These are phyloP conservation scores for Dalbergia cultrata DNA, from an alignment of 306 rosid genomes.

Conservation along the genomic window DNA sequence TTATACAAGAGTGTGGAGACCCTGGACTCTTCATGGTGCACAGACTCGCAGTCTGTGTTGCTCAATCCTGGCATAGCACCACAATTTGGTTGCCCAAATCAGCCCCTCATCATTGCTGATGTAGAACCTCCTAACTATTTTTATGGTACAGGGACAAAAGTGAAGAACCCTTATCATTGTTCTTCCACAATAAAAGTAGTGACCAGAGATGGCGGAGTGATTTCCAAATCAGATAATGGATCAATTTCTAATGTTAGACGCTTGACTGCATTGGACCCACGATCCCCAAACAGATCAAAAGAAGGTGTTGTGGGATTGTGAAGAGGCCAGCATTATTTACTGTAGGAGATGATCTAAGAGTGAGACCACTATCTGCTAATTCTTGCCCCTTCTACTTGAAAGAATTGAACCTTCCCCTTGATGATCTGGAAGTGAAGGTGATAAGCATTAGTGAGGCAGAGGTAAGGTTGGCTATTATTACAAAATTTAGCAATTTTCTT, in stretches of 20 bases:
- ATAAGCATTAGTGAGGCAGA: conserved; percentile 28
- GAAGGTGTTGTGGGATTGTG: conserved; percentile 43
- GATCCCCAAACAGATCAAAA: conserved; percentile 4
- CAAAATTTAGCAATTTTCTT: background rate
- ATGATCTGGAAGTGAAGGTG: conserved; percentile 48
- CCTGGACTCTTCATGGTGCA: conserved; percentile 44
- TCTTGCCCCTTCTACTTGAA: conserved; percentile 36
- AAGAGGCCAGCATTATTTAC: conserved; percentile 46
- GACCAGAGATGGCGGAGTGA: conserved; percentile 8
- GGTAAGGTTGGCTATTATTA: conserved; percentile 22
- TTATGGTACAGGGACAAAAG: conserved; percentile 6
- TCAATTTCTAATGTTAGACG: background rate
- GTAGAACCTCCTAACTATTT: background rate
- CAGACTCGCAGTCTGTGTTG: background rate
- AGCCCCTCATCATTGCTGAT: conserved; percentile 33
- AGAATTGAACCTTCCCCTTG: conserved; percentile 40
- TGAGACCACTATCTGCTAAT: background rate
- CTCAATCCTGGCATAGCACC: conserved; percentile 43
- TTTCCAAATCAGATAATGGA: background rate
- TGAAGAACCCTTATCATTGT: rapidly evolving
- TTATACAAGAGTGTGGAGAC: conserved; percentile 44
- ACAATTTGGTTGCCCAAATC: conserved; percentile 30
- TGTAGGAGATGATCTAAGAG: conserved; percentile 42
- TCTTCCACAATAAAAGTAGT: rapidly evolving
- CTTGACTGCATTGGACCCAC: conserved; percentile 30